Conservation (phyloP, 2,329 filamentous ascomycete genomes). For the Neofusicoccum kwambonambiense region DNA sequence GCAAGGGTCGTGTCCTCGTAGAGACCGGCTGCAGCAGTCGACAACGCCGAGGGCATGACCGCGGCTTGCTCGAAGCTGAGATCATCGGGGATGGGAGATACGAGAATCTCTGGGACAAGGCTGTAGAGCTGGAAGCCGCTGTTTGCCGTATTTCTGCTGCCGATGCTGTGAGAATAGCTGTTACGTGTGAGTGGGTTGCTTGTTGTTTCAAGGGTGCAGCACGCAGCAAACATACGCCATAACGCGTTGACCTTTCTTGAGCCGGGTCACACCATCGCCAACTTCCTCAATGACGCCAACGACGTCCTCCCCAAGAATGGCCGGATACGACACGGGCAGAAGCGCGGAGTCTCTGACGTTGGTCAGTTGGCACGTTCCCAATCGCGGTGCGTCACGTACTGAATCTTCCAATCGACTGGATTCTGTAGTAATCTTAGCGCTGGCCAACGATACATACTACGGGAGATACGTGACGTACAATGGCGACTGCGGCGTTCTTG, state of each 20-base stretch:
- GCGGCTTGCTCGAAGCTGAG: slow-evolving; percentile 39
- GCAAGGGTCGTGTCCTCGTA: slow-evolving; percentile 41
- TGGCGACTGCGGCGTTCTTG: slow-evolving; percentile 34
- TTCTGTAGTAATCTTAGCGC: not conserved
- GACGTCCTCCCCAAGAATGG: slow-evolving; percentile 36
- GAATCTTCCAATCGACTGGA: slow-evolving; percentile 3
- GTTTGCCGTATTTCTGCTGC: slow-evolving; percentile 26
- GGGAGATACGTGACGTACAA: slow-evolving; percentile 11
- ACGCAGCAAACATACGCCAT: not conserved
- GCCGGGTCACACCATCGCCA: slow-evolving; percentile 22
- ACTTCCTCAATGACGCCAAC: slow-evolving; percentile 39
- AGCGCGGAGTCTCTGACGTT: not conserved
- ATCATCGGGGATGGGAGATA: slow-evolving; percentile 39
- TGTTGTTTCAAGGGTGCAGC: no score
- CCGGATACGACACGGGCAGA: slow-evolving; percentile 27
- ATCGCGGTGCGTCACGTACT: not conserved
- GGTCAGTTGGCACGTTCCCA: not conserved
- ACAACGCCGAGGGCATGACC: slow-evolving; percentile 46
- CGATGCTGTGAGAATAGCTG: slow-evolving; percentile 22
- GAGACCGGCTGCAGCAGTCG: slow-evolving; percentile 44
- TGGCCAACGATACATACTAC: no score
- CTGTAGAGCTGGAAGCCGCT: slow-evolving; percentile 38
- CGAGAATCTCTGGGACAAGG: slow-evolving; percentile 27
- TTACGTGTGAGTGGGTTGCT: not conserved
- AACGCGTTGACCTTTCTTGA: not conserved